Conservation (phyloP, 75 land plant genomes). For the Gnetum montanum region DNA sequence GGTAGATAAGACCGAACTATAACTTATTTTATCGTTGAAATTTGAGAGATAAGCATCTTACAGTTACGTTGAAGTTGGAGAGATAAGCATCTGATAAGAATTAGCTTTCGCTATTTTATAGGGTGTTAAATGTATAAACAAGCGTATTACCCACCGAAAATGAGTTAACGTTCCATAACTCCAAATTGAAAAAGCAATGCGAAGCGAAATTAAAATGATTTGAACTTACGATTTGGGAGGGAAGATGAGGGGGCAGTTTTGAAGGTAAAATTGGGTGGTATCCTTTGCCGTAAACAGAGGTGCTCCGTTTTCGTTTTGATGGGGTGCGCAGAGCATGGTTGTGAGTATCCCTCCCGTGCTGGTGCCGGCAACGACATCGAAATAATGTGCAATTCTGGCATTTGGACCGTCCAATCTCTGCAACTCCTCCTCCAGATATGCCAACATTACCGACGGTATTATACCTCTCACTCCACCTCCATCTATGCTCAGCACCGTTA, state of each 20-base stretch:
- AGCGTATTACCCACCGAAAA: too few relatives aligned
- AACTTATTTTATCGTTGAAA: too few relatives aligned
- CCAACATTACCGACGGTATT: too few relatives aligned
- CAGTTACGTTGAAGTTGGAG: too few relatives aligned
- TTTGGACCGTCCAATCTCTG: conserved; percentile 43
- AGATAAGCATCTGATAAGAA: too few relatives aligned
- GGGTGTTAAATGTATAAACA: too few relatives aligned
- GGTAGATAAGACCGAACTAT: too few relatives aligned
- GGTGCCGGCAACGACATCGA: conserved; percentile 50
- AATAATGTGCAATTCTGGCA: conserved; percentile 44
- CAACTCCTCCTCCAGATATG: too few relatives aligned
- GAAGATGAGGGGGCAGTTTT: conserved; percentile 11
- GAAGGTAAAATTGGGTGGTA: conserved; percentile 19
- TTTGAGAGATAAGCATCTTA: too few relatives aligned
- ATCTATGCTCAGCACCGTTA: too few relatives aligned
- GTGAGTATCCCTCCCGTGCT: conserved; percentile 53
- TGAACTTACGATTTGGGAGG: conserved; percentile 4
- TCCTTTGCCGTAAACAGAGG: conserved; percentile 44
- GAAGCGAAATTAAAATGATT: background rate
- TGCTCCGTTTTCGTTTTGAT: conserved; percentile 17
- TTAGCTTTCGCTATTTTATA: background rate
- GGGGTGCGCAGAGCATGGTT: conserved; percentile 43
- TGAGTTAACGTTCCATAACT: too few relatives aligned
- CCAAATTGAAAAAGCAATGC: background rate
- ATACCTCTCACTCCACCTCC: too few relatives aligned